These are phyloP conservation scores for Hylodesmum podocarpum DNA, from an alignment of 306 rosid species.

Conservation along the genomic window DNA sequence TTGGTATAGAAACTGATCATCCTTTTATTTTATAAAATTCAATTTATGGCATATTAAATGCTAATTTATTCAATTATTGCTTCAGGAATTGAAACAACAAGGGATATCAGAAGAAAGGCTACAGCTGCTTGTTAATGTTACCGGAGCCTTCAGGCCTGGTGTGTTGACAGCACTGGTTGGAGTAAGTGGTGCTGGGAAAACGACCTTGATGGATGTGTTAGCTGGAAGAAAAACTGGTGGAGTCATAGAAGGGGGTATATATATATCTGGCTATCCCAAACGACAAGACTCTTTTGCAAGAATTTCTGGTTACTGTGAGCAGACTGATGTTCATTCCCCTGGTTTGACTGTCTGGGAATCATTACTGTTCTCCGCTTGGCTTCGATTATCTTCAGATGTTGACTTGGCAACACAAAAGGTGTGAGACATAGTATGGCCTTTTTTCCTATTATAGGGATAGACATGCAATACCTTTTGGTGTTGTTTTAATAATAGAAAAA, in stretches of 20 bases:
- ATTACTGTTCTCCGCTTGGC: constrained; percentile 92
- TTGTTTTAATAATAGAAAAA: background rate
- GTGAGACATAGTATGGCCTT: background rate
- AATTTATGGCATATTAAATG: constrained; percentile 25
- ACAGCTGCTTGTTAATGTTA: constrained; percentile 76
- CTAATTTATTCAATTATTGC: constrained; percentile 46
- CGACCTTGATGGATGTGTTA: constrained; percentile 96
- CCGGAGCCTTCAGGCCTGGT: constrained; percentile 93
- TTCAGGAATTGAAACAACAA: constrained; percentile 92
- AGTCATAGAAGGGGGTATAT: constrained; percentile 67
- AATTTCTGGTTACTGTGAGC: constrained; percentile 98
- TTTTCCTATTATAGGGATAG: constrained; percentile 22
- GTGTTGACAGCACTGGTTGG: constrained; percentile 96
- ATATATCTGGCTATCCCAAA: constrained; percentile 90
- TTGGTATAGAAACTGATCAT: constrained; percentile 53
- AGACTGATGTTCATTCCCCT: constrained; percentile 92
- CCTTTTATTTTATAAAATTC: background rate
- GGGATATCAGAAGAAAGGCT: constrained; percentile 81
- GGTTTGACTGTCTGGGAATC: constrained; percentile 91
- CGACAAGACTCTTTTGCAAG: constrained; percentile 92
- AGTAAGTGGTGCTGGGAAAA: constrained; percentile 98
- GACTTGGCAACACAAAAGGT: constrained; percentile 77
- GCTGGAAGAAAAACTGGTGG: constrained; percentile 99
- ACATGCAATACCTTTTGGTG: background rate
- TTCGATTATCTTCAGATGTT: constrained; percentile 84